Evolutionary conservation across 2,329 filamentous ascomycete species (phyloP).

Genomic region (Bipolaris bicolor): DNA sequence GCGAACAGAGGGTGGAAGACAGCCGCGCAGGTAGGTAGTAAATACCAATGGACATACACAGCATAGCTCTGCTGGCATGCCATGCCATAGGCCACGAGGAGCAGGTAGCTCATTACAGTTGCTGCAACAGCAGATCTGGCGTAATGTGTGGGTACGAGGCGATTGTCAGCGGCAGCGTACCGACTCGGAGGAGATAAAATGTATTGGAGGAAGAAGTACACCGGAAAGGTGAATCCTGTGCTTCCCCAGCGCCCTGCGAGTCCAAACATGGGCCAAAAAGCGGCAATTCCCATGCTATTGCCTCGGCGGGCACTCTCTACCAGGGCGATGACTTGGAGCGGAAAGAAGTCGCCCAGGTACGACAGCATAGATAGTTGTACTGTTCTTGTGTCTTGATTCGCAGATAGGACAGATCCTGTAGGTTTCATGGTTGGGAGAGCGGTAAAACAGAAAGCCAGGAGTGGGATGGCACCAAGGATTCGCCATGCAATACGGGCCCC

Average conservation of each 20-base stretch:
- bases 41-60: conserved; percentile 1
- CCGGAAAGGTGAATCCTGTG: neutral
- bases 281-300: neutral
- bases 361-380: neutral
- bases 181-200: neutral
- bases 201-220: neutral
- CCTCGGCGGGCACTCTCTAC: neutral
- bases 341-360: neutral
- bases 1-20: neutral
- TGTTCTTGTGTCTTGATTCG: neutral
- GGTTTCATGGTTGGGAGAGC: neutral
- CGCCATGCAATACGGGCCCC: neutral
- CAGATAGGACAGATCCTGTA: neutral
- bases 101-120: neutral
- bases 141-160: neutral
- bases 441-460: neutral
- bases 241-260: neutral
- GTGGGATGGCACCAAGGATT: neutral
- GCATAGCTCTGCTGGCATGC: neutral
- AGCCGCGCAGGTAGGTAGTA: neutral
- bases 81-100: neutral
- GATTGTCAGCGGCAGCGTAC: neutral
- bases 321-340: neutral
- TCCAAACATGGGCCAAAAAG: neutral
- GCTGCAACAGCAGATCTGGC: neutral